Percentiles rank a stretch among this genome's conserved stretches.
Conservation (phyloP, 306 rosid genomes). For the Prunus campanulata region DNA sequence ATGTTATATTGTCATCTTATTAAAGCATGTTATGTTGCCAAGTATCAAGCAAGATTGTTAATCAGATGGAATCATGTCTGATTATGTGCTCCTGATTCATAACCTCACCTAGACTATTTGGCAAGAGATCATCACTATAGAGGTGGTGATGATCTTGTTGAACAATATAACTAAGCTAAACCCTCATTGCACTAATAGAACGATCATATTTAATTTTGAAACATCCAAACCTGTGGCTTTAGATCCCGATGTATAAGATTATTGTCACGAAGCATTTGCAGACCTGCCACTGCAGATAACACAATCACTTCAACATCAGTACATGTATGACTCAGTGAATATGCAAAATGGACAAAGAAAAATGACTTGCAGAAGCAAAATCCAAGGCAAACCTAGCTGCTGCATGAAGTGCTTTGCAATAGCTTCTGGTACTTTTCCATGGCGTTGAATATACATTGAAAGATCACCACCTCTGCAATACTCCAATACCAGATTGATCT, state of each 20-base stretch:
- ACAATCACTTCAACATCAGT: conserved; percentile 24
- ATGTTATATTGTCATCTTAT: not conserved
- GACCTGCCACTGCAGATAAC: conserved; percentile 78
- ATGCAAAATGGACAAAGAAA: not conserved
- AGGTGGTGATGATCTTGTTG: not conserved
- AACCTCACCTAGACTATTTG: not conserved
- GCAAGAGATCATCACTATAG: not conserved
- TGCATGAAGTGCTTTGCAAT: conserved; percentile 89
- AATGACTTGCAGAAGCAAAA: not conserved
- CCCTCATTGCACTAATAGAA: not conserved
- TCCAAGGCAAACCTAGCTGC: conserved; percentile 72
- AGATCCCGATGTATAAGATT: conserved; percentile 91
- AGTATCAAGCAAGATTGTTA: not conserved
- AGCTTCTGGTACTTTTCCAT: conserved; percentile 81
- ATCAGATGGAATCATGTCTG: not conserved
- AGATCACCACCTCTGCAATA: conserved; percentile 98
- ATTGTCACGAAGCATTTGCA: conserved; percentile 89
- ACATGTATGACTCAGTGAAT: not conserved
- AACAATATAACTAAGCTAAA: conserved; percentile 7
- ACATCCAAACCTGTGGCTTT: conserved; percentile 82
- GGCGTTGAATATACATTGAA: conserved; percentile 75
- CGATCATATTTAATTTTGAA: not conserved
- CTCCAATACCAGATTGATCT: conserved; percentile 92
- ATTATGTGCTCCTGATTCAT: not conserved
- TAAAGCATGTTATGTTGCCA: not conserved